A percentile compares a stretch with the other conserved stretches of the same genome.
phyloP scores from a whole-genome alignment of 106 monocot species.

The Dendrobium catenatum region DNA sequence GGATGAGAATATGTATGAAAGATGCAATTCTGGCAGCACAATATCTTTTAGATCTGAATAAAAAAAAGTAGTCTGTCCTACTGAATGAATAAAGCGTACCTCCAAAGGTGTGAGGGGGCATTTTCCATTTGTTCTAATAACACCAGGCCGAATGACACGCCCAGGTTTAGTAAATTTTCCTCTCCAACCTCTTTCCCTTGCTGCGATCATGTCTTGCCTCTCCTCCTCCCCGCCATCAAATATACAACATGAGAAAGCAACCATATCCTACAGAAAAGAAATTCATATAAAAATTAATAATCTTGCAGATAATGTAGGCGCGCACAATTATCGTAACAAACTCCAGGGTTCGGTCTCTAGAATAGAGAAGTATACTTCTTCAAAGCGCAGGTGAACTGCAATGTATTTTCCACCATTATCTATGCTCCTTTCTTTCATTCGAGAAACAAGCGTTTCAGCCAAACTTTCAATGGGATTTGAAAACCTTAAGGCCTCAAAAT shows the following conservation, averaged over 20 bases:
- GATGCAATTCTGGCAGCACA: not conserved
- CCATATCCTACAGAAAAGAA: constrained; percentile 76
- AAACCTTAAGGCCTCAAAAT: constrained; percentile 89
- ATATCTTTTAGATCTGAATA: not conserved
- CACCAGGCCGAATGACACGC: constrained; percentile 85
- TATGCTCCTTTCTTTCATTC: constrained; percentile 69
- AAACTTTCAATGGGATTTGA: constrained; percentile 73
- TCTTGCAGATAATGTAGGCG: not conserved
- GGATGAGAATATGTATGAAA: not conserved
- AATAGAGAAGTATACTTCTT: constrained; percentile 53
- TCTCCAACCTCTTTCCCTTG: constrained; percentile 97
- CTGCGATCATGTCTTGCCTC: constrained; percentile 72
- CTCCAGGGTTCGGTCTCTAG: not conserved
- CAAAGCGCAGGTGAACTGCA: constrained; percentile 97
- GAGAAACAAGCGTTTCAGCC: constrained; percentile 68
- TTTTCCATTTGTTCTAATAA: constrained; percentile 93
- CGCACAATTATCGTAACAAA: not conserved
- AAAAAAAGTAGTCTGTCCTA: not conserved
- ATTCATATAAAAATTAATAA: not conserved
- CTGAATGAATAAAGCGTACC: constrained; percentile 34
- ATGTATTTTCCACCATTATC: constrained; percentile 71
- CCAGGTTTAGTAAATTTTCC: constrained; percentile 96
- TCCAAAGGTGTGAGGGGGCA: constrained; percentile 98
- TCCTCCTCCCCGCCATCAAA: constrained; percentile 97
- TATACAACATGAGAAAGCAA: constrained; percentile 97